These are phyloP conservation scores for Micromonas commoda DNA, from an alignment of 139 green algal genomes.

Conservation along the genomic window DNA sequence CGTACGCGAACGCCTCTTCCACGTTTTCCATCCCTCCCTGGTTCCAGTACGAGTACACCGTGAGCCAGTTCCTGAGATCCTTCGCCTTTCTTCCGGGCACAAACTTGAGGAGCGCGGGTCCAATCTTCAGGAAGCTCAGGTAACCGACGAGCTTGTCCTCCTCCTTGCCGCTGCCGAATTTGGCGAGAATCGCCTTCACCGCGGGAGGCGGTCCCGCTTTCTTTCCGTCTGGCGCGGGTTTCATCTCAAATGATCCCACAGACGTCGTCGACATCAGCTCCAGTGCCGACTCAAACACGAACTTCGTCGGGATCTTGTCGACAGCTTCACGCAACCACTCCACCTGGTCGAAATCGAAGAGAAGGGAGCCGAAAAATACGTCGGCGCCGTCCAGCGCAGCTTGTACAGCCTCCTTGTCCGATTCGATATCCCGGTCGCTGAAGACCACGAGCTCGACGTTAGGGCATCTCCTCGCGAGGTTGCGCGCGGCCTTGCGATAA, in stretches of 20 bases:
- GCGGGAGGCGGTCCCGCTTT: slow-evolving; percentile 74
- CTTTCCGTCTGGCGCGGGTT: slow-evolving; percentile 46
- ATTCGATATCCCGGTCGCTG: slow-evolving; percentile 76
- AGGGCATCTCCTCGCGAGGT: slow-evolving; percentile 39
- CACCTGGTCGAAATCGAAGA: slow-evolving; percentile 96
- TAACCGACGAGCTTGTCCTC: slow-evolving; percentile 90
- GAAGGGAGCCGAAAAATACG: slow-evolving; percentile 84
- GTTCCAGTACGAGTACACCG: slow-evolving; percentile 90
- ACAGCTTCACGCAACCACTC: slow-evolving; percentile 79
- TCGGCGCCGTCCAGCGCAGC: slow-evolving; percentile 72
- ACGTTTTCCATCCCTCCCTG: slow-evolving; percentile 76
- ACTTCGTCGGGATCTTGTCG: slow-evolving; percentile 59
- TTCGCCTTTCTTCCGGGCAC: slow-evolving; percentile 79
- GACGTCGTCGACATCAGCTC: slow-evolving; percentile 87
- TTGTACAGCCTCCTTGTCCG: slow-evolving; percentile 54
- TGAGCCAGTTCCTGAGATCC: slow-evolving; percentile 91
- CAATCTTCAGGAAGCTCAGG: slow-evolving; percentile 76
- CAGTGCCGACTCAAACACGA: slow-evolving; percentile 93
- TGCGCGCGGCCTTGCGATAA: slow-evolving; percentile 63
- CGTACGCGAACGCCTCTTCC: slow-evolving; percentile 79
- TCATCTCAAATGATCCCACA: slow-evolving; percentile 70
- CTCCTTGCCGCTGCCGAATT: slow-evolving; percentile 71
- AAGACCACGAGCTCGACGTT: slow-evolving; percentile 66
- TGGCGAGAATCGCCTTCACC: slow-evolving; percentile 78
- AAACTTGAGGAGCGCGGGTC: slow-evolving; percentile 92